Percentiles rank a stretch among this genome's conserved stretches.
Conservation (phyloP, 129 eudicot species). For the sunflower (Helianthus annuus) region DNA sequence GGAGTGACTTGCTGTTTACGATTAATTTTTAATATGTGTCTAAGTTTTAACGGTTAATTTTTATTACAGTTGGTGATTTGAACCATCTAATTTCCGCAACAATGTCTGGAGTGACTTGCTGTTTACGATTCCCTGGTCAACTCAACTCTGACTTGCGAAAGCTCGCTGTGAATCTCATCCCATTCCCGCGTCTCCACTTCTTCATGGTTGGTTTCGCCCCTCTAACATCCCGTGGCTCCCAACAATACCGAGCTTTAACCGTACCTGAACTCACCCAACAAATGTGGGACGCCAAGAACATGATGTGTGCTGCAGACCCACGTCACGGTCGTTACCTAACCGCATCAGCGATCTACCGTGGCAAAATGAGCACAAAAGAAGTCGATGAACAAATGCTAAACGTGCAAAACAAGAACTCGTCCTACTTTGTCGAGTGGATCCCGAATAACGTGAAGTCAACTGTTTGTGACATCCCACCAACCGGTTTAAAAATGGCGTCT, state of each 20-base stretch:
- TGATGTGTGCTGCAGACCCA: constrained; percentile 89
- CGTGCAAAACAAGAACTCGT: constrained; percentile 68
- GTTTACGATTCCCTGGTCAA: constrained; percentile 65
- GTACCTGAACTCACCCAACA: constrained; percentile 81
- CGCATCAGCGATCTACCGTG: constrained; percentile 76
- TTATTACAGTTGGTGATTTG: constrained; percentile 59
- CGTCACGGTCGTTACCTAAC: constrained; percentile 71
- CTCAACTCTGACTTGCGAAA: constrained; percentile 63
- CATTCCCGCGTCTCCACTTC: constrained; percentile 71
- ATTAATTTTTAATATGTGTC: not conserved
- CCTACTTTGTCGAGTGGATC: constrained; percentile 70
- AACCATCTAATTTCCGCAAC: constrained; percentile 70
- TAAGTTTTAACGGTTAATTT: not conserved
- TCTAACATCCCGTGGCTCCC: constrained; percentile 67
- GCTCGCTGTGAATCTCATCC: constrained; percentile 63
- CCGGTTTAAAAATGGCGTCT: constrained; percentile 59
- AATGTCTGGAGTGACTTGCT: constrained; percentile 71
- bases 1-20: no score
- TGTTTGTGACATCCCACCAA: constrained; percentile 69
- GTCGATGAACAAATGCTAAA: constrained; percentile 72
- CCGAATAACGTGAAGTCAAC: constrained; percentile 68
- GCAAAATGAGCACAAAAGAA: constrained; percentile 79
- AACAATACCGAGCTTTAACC: constrained; percentile 58
- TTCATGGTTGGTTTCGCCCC: constrained; percentile 78
- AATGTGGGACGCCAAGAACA: constrained; percentile 83